Conservation (phyloP, 2,329 filamentous ascomycete species). For the Diaporthe vexans region DNA sequence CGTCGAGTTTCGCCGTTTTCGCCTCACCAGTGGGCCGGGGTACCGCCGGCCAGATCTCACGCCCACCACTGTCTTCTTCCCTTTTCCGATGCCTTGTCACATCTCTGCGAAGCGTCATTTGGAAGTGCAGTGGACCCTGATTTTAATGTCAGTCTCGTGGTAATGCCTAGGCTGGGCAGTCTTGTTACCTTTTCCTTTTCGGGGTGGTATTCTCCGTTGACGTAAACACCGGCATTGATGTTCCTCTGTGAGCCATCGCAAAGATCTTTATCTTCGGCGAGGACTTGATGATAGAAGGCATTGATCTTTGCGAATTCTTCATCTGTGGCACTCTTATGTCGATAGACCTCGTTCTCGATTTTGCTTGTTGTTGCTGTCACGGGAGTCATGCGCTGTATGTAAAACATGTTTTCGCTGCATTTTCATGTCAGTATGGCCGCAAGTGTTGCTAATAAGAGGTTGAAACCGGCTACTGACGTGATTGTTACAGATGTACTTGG, state of each 20-base stretch:
- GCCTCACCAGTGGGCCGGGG: slow-evolving; percentile 15
- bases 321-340: slow-evolving; percentile 61
- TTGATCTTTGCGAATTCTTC: slow-evolving; percentile 61
- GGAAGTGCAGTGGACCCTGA: slow-evolving; percentile 38
- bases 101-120: slow-evolving; percentile 34
- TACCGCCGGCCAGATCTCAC: slow-evolving; percentile 39
- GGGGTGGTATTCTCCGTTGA: slow-evolving; percentile 66
- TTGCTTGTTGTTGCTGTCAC: slow-evolving; percentile 56
- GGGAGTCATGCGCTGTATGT: slow-evolving; percentile 65
- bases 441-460: accelerated
- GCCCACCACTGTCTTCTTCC: slow-evolving; percentile 28
- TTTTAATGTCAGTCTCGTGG: not conserved
- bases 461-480: slow-evolving; percentile 49
- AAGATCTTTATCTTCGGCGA: slow-evolving; percentile 65
- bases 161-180: no score
- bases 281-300: slow-evolving; percentile 65
- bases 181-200: slow-evolving; percentile 59
- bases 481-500: slow-evolving; percentile 56
- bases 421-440: not conserved
- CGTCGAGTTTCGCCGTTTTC: slow-evolving; percentile 33
- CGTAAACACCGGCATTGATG: slow-evolving; percentile 63
- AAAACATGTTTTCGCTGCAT: slow-evolving; percentile 61
- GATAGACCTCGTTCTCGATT: slow-evolving; percentile 66
- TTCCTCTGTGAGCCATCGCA: slow-evolving; percentile 65
- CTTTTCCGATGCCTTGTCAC: slow-evolving; percentile 35